Base-by-base conservation (phyloP, 345 rosid genomes). In the Linum tenue region DNA sequence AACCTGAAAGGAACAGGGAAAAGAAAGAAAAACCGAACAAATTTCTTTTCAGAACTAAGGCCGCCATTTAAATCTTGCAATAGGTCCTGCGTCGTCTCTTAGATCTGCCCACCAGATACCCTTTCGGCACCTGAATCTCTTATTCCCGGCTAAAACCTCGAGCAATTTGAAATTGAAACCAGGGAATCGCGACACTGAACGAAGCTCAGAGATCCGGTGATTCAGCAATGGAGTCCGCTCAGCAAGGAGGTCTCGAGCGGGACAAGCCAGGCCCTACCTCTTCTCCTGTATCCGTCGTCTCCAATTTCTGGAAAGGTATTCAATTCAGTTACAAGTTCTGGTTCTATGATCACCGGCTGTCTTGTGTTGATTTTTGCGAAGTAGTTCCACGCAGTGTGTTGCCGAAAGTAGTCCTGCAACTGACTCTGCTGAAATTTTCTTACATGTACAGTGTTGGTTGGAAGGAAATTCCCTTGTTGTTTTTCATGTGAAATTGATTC, bases 251-350 rank as follows among this genome's bases (percentile, higher is more conserved):
- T 75, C 85, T 85, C 73, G 94, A 87, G 64, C 66, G 91, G 63
- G 89, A 90, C 62, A 88, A 82, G 66, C 67, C 92, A 56, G 71
- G 67, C 76, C 76, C 84, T 60, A 72, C 87, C 59, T 59, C 94
- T 59, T 89, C 97, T 76, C 96, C 97, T 41, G 67, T 84, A 76
- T 74, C 91, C 39, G 79, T 82, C 66, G 85, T 90, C 76, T 77
- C 92, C 70, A 83, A 77, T 80, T 94, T 88, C 84, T 94, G 99
- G 99, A 85, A 80, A 94, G 99, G 99, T 89, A 72, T n/a, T 15
- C 48, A 5, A 15, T 22, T 16, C 39, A 43, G 65, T 40, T 4
- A 1, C 11, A 6, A 37, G 0, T 35, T 3, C 11, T 22, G 31
- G 31, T 22, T 22, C 31, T 22, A 22, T 22, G 31, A 22, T 22